Conservation (phyloP, 2,329 filamentous ascomycete genomes). For the Leptographium flavum region DNA sequence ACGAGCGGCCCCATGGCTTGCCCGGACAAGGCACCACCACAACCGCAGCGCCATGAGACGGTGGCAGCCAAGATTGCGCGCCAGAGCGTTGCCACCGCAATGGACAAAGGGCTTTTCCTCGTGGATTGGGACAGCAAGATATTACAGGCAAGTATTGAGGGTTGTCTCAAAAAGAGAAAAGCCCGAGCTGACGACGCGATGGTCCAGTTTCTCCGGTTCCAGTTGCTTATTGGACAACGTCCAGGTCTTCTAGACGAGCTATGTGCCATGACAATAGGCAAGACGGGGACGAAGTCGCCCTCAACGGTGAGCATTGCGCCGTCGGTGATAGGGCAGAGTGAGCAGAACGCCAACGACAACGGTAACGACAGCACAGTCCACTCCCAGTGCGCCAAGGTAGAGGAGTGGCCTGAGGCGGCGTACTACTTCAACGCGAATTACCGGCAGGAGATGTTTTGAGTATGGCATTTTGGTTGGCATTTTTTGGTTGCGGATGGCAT, state of each 20-base stretch:
- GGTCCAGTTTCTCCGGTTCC: too few species aligned
- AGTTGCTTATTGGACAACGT: too few species aligned
- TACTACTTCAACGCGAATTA: too few species aligned
- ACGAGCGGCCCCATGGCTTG: too few species aligned
- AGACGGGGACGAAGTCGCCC: background rate
- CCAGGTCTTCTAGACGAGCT: too few species aligned
- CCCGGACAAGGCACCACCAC: background rate
- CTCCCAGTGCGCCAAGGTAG: background rate
- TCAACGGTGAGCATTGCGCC: background rate
- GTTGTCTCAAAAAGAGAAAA: too few species aligned
- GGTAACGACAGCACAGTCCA: background rate
- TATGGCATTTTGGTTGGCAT: background rate
- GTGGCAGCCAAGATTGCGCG: too few species aligned
- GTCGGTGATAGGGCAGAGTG: background rate
- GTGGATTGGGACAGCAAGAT: slow-evolving; percentile 9
- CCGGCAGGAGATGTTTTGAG: too few species aligned
- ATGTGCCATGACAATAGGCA: slow-evolving; percentile 4
- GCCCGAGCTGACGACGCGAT: background rate
- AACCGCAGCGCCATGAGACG: background rate
- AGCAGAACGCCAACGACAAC: slow-evolving; percentile 1
- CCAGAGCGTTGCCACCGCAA: background rate
- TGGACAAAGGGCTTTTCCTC: slow-evolving; percentile 3
- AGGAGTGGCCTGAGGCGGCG: too few species aligned
- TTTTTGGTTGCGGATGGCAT: background rate
- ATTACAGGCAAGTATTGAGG: slow-evolving; percentile 8